A percentile compares a stretch with the other conserved stretches of the same genome.
Evolutionary conservation across 306 rosid genomes (phyloP).

Genomic region (Castanopsis chinensis): DNA sequence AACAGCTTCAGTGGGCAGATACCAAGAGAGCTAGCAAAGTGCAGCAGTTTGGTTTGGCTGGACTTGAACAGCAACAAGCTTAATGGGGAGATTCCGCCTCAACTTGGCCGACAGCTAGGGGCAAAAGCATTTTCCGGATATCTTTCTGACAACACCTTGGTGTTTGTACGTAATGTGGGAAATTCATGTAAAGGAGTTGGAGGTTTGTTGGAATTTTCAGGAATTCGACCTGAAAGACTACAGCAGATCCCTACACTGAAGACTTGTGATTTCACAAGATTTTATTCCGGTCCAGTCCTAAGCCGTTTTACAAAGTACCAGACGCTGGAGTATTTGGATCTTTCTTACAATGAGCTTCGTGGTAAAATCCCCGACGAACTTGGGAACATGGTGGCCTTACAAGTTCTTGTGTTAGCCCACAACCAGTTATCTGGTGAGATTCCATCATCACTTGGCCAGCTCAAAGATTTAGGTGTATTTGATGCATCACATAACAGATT

Average conservation of each 20-base stretch:
- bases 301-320: constrained; percentile 88
- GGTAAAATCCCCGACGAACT: constrained; percentile 88
- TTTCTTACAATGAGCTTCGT: constrained; percentile 83
- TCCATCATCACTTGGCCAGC: constrained; percentile 77
- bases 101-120: constrained; percentile 90
- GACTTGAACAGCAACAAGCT: constrained; percentile 97
- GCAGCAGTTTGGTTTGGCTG: constrained; percentile 96
- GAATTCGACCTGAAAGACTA: constrained; percentile 87
- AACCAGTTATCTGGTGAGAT: constrained; percentile 94
- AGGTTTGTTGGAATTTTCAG: constrained; percentile 87
- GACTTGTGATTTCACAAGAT: constrained; percentile 84
- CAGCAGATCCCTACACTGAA: constrained; percentile 73
- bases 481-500: constrained; percentile 88
- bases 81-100: constrained; percentile 89
- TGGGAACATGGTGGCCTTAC: constrained; percentile 91
- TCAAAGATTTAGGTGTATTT: constrained; percentile 81
- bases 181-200: constrained; percentile 93
- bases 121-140: constrained; percentile 77
- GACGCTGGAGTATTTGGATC: constrained; percentile 91
- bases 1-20: constrained; percentile 83
- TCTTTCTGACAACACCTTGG: constrained; percentile 84
- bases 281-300: constrained; percentile 88
- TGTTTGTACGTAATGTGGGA: constrained; percentile 88
- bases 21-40: constrained; percentile 76
- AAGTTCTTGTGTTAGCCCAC: constrained; percentile 90